Conservation (phyloP, 2,329 filamentous ascomycete genomes). For the Arthroderma sp. region DNA sequence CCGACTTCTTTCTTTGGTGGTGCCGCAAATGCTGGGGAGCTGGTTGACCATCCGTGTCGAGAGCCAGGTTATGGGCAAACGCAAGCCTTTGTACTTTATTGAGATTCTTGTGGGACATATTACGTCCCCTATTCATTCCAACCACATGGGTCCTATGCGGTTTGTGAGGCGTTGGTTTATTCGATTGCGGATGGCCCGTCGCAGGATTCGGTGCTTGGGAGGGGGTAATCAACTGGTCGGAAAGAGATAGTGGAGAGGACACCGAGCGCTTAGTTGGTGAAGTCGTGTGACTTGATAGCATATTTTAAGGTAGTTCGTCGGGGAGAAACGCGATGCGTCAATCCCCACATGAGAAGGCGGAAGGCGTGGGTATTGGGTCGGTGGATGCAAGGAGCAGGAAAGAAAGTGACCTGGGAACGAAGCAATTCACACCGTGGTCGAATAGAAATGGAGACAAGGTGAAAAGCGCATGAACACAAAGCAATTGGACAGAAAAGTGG, state of each 20-base stretch:
- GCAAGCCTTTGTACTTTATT: constrained; percentile 30
- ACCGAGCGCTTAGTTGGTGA: constrained; percentile 10
- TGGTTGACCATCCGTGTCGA: constrained; percentile 15
- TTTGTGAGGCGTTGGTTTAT: constrained; percentile 21
- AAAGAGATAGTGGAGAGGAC: constrained; percentile 6
- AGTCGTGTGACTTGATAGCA: constrained; percentile 9
- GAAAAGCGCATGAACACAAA: background rate
- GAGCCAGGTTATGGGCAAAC: constrained; percentile 19
- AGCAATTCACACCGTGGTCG: too few relatives aligned
- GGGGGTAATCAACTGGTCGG: constrained; percentile 3
- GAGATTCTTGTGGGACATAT: constrained; percentile 32
- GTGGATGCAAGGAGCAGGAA: too few relatives aligned
- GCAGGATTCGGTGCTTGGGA: constrained; percentile 5
- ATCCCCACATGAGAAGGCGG: background rate
- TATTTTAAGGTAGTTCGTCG: background rate
- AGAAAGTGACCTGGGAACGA: too few relatives aligned
- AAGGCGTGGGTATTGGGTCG: too few relatives aligned
- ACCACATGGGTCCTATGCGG: constrained; percentile 31
- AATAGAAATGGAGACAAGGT: too few relatives aligned
- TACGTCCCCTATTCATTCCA: constrained; percentile 26
- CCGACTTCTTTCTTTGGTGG: constrained; percentile 36
- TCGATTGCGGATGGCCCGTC: constrained; percentile 14
- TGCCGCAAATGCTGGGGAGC: constrained; percentile 16
- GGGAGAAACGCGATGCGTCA: background rate
- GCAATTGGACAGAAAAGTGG: constrained; percentile 4